Evolutionary conservation across 2,329 filamentous ascomycete species (phyloP), one percentile per base, ranked within the genome.

Genomic region (Alternaria hordeiaustralica): DNA sequence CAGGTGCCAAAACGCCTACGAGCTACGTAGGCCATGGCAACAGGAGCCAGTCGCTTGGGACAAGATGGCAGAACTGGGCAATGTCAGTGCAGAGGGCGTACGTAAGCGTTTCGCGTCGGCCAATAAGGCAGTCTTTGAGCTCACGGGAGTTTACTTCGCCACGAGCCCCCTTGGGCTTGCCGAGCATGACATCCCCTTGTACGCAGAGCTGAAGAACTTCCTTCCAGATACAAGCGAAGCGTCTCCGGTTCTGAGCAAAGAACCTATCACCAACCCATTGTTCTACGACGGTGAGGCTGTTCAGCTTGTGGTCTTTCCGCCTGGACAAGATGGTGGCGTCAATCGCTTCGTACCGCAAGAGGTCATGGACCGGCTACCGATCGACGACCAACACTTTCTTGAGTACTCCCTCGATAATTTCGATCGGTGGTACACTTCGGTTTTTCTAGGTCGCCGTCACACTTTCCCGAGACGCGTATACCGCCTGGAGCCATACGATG

Each of bases 31-130:
- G 11, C 47, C 47, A 21, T 51, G 26, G 47, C 23, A 33, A 18
- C 28, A 30, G 7, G 2, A 51, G 47, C 26, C 47, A 21, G 26
- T 51, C 9, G 46, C 47, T 5, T 51, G 26, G 26, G 47, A 51
- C 6, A 33, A 21, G 26, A 28, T 51, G 26, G 30, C 18, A 33
- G 13, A n/a, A 11, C 36, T 41, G 36, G 36, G n/a, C 8, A 18
- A 28, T 18, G 58, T 44, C 15, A 55, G 53, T 33, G 26, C 54
- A n/a, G 66, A 68, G 26, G 58, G 53, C 6, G 55, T 51, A 12
- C 58, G 68, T 18, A 71, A 71, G 53, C 58, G 63, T 2, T 69
- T 71, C 28, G 51, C 15, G 30, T 43, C 45, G 11, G 61, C 65
- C 1, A 69, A 69, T 8, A 13, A 13, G 21, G 45, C 45, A 3